Percentiles rank a stretch among this genome's conserved stretches.
Conservation (phyloP, 2,329 filamentous ascomycete species). For the Amylocarpus encephaloides region DNA sequence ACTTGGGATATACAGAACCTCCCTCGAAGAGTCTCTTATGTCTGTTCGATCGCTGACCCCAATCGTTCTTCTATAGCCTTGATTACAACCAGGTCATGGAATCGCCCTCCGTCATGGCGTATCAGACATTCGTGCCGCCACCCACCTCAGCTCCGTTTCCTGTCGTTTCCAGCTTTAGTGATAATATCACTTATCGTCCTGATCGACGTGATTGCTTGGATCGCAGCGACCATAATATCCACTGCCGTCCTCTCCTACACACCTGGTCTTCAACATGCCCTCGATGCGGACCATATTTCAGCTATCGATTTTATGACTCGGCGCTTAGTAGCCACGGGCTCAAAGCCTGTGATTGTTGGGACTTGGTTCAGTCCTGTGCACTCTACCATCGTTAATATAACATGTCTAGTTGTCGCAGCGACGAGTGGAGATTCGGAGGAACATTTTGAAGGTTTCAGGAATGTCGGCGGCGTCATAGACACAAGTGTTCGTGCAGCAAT, state of each 20-base stretch:
- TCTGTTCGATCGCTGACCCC: too few relatives aligned
- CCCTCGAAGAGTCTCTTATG: too few relatives aligned
- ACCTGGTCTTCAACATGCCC: slow-evolving; percentile 84
- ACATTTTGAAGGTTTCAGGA: slow-evolving; percentile 73
- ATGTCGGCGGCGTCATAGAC: slow-evolving; percentile 81
- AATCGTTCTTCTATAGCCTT: too few relatives aligned
- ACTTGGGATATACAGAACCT: too few relatives aligned
- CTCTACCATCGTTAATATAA: slow-evolving; percentile 86
- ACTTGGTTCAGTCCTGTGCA: slow-evolving; percentile 93
- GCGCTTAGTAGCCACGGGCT: slow-evolving; percentile 76
- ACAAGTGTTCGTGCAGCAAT: slow-evolving; percentile 81
- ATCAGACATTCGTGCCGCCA: slow-evolving; percentile 7
- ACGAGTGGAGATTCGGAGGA: slow-evolving; percentile 78
- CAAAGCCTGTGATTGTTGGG: slow-evolving; percentile 83
- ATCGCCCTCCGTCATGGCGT: slow-evolving; percentile 12
- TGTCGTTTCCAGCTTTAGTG: slow-evolving; percentile 20
- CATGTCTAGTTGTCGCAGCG: slow-evolving; percentile 85
- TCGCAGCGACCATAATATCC: slow-evolving; percentile 49
- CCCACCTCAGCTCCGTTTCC: slow-evolving; percentile 18
- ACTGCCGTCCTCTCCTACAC: slow-evolving; percentile 82
- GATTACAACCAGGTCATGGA: neutral
- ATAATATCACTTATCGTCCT: slow-evolving; percentile 46
- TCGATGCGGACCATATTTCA: slow-evolving; percentile 86
- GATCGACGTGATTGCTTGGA: slow-evolving; percentile 51
- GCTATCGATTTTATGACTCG: slow-evolving; percentile 95